These are phyloP conservation scores for Russula sp. DNA, from an alignment of 768 basidiomycete species.

Conservation along the genomic window DNA sequence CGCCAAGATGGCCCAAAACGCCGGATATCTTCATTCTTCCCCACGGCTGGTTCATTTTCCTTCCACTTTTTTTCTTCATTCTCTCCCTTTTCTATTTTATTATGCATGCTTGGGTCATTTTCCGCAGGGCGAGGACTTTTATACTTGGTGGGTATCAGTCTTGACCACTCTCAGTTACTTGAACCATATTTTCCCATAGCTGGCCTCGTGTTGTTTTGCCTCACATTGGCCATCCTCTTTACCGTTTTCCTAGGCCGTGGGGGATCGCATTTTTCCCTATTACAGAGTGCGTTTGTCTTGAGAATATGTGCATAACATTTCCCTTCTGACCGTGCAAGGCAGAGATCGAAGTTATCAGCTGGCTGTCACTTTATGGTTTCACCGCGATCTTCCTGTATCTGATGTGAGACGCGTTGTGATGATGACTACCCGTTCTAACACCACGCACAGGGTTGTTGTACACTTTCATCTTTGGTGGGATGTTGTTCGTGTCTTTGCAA, in stretches of 20 bases:
- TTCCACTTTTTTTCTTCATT: neutral
- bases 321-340: neutral
- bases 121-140: slow-evolving; percentile 16
- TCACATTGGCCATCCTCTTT: slow-evolving; percentile 11
- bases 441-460: slow-evolving; percentile 9
- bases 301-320: neutral
- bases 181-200: neutral
- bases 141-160: slow-evolving; percentile 10
- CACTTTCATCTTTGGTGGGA: slow-evolving; percentile 15
- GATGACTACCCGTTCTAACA: neutral
- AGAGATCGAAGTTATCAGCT: slow-evolving; percentile 2
- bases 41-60: slow-evolving; percentile 17
- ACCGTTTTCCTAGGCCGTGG: neutral
- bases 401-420: slow-evolving; percentile 6
- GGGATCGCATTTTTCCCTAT: neutral
- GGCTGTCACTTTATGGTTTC: slow-evolving; percentile 4
- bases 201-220: slow-evolving; percentile 1
- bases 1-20: neutral
- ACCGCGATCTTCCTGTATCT: slow-evolving; percentile 18
- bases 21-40: neutral
- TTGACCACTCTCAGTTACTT: neutral
- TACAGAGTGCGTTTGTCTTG: slow-evolving; percentile 10
- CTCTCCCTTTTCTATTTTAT: neutral
- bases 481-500: slow-evolving; percentile 2
- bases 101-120: slow-evolving; percentile 18